Evolutionary conservation across 78 protist species (phyloP).

Genomic region (Monosiga brevicollis): DNA sequence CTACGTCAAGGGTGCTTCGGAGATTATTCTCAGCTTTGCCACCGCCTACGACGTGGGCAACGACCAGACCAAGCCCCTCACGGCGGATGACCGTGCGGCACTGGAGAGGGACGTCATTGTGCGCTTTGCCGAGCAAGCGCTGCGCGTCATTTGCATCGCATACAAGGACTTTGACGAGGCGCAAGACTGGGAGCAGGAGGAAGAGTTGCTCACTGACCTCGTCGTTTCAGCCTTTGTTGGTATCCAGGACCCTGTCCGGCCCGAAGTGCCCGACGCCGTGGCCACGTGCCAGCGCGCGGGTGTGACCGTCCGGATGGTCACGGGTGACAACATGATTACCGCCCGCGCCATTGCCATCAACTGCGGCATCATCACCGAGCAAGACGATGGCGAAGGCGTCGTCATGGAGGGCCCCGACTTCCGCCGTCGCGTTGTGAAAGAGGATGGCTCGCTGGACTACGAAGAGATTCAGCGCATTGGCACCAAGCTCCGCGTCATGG

Average conservation of each 20-base stretch:
- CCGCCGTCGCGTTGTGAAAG: constrained; percentile 9
- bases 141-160: constrained; percentile 75
- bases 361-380: constrained; percentile 76
- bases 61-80: constrained; percentile 42
- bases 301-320: constrained; percentile 90
- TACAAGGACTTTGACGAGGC: constrained; percentile 10
- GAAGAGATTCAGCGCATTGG: constrained; percentile 51
- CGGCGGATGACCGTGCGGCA: neutral
- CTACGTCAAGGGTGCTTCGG: constrained; percentile 84
- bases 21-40: constrained; percentile 59
- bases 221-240: constrained; percentile 70
- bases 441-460: constrained; percentile 38
- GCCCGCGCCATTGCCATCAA: constrained; percentile 84
- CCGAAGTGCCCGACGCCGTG: constrained; percentile 87
- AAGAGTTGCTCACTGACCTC: constrained; percentile 28
- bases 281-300: constrained; percentile 83
- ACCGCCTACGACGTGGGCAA: neutral
- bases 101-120: neutral
- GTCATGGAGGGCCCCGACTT: constrained; percentile 34
- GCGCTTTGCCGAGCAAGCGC: constrained; percentile 57
- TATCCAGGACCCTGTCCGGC: constrained; percentile 94
- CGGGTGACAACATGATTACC: constrained; percentile 93
- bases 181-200: neutral
- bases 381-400: neutral
- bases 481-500: constrained; percentile 77